Base-by-base conservation (phyloP, 1,284 basidiomycete genomes). In the Cryptococcus maquisensis region DNA sequence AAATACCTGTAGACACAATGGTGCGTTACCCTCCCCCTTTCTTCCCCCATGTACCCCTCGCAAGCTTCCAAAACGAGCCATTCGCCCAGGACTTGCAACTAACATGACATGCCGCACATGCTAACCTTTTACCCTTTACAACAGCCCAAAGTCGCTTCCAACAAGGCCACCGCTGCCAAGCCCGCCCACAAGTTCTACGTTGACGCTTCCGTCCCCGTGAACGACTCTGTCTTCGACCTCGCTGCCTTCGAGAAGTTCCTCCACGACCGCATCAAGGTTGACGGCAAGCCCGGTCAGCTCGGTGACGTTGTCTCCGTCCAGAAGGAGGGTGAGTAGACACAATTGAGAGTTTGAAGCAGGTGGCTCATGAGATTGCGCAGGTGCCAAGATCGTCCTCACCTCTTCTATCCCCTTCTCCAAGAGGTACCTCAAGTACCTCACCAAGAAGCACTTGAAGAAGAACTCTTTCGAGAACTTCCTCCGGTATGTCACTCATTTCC, bases 231-330 rank as follows among this genome's bases (percentile, higher is more conserved):
- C 74, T 92, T 96, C 72, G 92, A 95, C 72, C 86, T 87, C 61
- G 88, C 87, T 58, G 86, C 87, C 67, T 94, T 90, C 78, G 89
- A 91, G 79, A 90, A 91, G 79, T 96, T 87, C 82, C 82, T 96
- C 55, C 90, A 94, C 76, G 91, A 95, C 81, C 85, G 88, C 67
- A 90, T 93, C 76, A 95, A 93, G 83, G 86, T 94, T 52, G 76
- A 78, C 41, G 77, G 77, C 56, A 78, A 78, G 71, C 62, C 86
- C 52, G 90, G 90, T 47, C 88, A 93, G 74, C 85, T 95, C 61
- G 90, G 90, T 51, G 91, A 94, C 49, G 85, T 79, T 61, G 81
- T 95, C 69, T 86, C 88, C 76, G 84, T 95, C 68, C 77, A 80
- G 63, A 86, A 87, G 60, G 88, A 92, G 78, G 86, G 90, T 92